phyloP scores from a whole-genome alignment of 2,329 filamentous ascomycete species.

The Talaromyces verruculosus region DNA sequence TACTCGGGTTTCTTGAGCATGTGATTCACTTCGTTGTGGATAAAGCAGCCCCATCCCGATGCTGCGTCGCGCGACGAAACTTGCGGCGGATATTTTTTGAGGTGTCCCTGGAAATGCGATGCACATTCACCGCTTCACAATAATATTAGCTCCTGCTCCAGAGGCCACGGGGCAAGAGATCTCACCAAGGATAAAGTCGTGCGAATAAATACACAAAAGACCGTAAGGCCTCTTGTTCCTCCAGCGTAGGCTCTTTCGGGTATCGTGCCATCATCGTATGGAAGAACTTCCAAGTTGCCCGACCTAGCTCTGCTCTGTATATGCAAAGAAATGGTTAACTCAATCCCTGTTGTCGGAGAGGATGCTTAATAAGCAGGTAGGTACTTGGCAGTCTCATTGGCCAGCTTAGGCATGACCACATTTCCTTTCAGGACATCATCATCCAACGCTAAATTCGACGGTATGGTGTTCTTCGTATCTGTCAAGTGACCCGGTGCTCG shows the following conservation, averaged over 20 bases:
- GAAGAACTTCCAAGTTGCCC: slow-evolving; percentile 65
- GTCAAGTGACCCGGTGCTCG: slow-evolving; percentile 43
- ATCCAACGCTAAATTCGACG: slow-evolving; percentile 29
- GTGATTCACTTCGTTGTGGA: slow-evolving; percentile 66
- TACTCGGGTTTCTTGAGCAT: slow-evolving; percentile 61
- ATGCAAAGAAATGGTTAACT: slow-evolving; percentile 16
- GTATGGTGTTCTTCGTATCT: slow-evolving; percentile 27
- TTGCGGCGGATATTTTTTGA: slow-evolving; percentile 64
- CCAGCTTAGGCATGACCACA: slow-evolving; percentile 49
- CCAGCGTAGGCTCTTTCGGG: slow-evolving; percentile 60
- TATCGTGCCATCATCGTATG: slow-evolving; percentile 67
- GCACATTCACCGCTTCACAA: slow-evolving; percentile 61
- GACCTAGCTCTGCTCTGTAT: slow-evolving; percentile 60
- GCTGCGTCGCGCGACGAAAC: slow-evolving; percentile 61
- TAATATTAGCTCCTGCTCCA: neutral
- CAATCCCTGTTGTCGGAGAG: neutral
- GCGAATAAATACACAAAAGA: slow-evolving; percentile 65
- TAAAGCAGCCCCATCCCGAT: slow-evolving; percentile 66
- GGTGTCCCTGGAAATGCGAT: slow-evolving; percentile 60
- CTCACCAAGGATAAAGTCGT: slow-evolving; percentile 63
- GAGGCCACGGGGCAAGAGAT: neutral
- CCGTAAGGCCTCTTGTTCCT: slow-evolving; percentile 60
- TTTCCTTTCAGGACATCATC: slow-evolving; percentile 44
- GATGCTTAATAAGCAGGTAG: slow-evolving; percentile 15
- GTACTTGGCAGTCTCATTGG: slow-evolving; percentile 52